Evolutionary conservation across 768 basidiomycete species (phyloP), one percentile per base, ranked within the genome.

Genomic region (Xerocomellus dryophilus): DNA sequence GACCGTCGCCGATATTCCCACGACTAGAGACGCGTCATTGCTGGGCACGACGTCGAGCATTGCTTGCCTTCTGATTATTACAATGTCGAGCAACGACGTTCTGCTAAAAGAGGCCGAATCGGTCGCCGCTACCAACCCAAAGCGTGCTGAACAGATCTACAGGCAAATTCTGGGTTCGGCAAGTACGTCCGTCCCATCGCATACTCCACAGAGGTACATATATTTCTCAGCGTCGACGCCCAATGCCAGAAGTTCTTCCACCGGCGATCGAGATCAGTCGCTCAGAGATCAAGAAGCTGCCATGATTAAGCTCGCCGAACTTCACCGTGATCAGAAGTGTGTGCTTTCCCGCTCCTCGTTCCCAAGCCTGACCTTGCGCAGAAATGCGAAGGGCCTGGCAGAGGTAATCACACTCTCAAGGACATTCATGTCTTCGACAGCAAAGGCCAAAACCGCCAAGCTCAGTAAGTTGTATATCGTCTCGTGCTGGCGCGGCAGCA

Each of bases 361-460:
- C 31, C 35, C 47, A n/a, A 45, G 29, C 41, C 45, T 54, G 41
- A 61, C 46, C 12, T 17, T 27, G 49, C 21, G 20, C 60, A 97
- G 93, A 64, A 89, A 98, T 75, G 85, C 90, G 18, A 71, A 85
- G 56, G 90, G 89, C 17, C 78, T 98, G 3, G 91, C 93, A 10
- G 82, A 93, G 50, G 85, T 96, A 35, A 90, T 97, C 51, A 88
- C 84, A 0, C 78, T 87, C 25, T 93, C 91, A 0, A 77, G 93
- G 45, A 78, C 83, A 0, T 93, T 95, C 76, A 90, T 96, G 81
- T 86, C 90, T 0, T 88, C 88, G n/a, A 90, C 93, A 0, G 95
- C 95, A 15, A 98, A 98, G 72, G 95, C 94, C 2, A 97, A 98
- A 73, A 97, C 96, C 0, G 94, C 94, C 3, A 96, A 96, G 74